Percentiles rank a stretch among this genome's conserved stretches.
phyloP scores from a whole-genome alignment of 768 basidiomycete species.

The Rhizopogon roseolus region DNA sequence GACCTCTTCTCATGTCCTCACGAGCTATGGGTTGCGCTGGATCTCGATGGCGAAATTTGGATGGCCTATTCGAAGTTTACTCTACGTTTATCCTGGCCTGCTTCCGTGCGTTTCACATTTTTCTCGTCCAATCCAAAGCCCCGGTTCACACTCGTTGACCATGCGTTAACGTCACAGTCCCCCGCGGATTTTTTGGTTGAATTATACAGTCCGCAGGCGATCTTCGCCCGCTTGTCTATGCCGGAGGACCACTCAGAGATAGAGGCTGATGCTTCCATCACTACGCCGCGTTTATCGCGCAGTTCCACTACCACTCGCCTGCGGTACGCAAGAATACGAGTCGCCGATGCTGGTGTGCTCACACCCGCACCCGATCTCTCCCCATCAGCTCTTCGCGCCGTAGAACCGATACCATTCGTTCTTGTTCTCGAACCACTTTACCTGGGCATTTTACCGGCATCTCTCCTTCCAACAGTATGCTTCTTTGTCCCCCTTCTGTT shows the following conservation, averaged over 20 bases:
- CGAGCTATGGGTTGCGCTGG: conserved; percentile 44
- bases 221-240: conserved; percentile 13
- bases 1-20: conserved; percentile 29
- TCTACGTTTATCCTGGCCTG: conserved; percentile 51
- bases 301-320: conserved; percentile 27
- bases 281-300: background rate
- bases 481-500: conserved; percentile 24
- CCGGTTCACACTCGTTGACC: background rate
- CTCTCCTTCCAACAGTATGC: conserved; percentile 33
- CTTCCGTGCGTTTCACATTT: conserved; percentile 37
- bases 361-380: conserved; percentile 28
- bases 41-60: conserved; percentile 40
- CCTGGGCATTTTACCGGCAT: conserved; percentile 54
- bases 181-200: conserved; percentile 41
- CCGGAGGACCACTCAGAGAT: conserved; percentile 3
- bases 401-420: conserved; percentile 41
- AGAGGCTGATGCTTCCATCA: background rate
- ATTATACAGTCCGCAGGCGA: conserved; percentile 31
- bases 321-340: conserved; percentile 55
- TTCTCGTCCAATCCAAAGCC: background rate
- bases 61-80: conserved; percentile 39
- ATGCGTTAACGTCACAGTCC: conserved; percentile 22
- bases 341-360: conserved; percentile 48
- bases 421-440: conserved; percentile 56
- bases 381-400: conserved; percentile 9